Evolutionary conservation across 208 protist species (phyloP), one percentile per base, ranked within the genome.

Genomic region (Acanthamoeba rhysodes): DNA sequence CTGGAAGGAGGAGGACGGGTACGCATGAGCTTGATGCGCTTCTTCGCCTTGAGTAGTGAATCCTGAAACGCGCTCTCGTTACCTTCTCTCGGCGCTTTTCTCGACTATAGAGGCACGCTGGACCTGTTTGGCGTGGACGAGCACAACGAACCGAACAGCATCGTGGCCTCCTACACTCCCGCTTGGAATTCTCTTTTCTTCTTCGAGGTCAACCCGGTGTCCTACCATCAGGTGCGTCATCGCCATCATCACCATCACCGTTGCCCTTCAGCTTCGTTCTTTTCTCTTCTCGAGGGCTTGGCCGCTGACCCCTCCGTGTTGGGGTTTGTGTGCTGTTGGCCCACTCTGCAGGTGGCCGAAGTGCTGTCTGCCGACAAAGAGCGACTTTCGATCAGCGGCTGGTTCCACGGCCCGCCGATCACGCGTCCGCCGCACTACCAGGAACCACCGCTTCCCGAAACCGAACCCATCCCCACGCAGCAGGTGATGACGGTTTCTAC

Each of bases 181-280:
- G 27, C 53, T 16, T 93, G 87, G 87, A 93, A 93, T 24, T 93
- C 87, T 24, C 66, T 93, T 16, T 48, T 74, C 62, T 76, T 93
- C 34, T 93, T 93, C 41, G 62, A 32, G 16, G 87, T 93, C 62
- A 93, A 50, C 62, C 41, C 32, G 27, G 87, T 93, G 27, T 76
- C 59, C 29, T 74, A 76, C 27, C 87, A 93, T 29, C 62, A 74
- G 53, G 85, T 91, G 5, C n/a, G 20, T 20, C 10, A 70, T 4
- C 34, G 5, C n/a, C n/a, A n/a, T 41, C n/a, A 2, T 74, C 29
- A 74, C 9, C 37, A 41, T 41, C 37, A 41, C 37, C 37, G 37
- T 41, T 3, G 37, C 37, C 37, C 37, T 41, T 41, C 37, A 4
- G 37, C 66, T 57, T 57, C 50, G 16, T 18, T 57, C 50, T 57